phyloP scores from a whole-genome alignment of 176 grass and related monocot species.

The Pontederia paniculata region DNA sequence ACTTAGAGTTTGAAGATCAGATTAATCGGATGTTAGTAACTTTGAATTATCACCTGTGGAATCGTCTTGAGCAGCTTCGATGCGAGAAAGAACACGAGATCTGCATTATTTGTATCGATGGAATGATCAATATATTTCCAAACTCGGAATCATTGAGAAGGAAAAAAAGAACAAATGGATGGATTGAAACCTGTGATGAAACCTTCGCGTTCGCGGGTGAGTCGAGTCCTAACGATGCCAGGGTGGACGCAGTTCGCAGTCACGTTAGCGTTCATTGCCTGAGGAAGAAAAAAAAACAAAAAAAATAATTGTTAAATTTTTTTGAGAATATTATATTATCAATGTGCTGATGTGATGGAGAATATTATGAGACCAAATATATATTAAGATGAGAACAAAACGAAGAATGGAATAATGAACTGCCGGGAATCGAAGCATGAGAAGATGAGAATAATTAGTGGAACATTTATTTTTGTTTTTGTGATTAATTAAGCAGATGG shows the following conservation, averaged over 20 bases:
- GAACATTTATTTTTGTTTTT: too few species aligned
- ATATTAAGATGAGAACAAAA: background rate
- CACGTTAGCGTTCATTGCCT: constrained; percentile 68
- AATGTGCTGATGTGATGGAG: background rate
- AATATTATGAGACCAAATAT: background rate
- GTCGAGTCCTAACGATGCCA: constrained; percentile 80
- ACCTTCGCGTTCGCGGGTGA: constrained; percentile 85
- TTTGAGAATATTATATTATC: too few species aligned
- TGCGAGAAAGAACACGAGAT: constrained; percentile 78
- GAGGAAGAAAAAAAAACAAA: background rate
- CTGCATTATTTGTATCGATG: constrained; percentile 17
- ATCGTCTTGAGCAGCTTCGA: constrained; percentile 92
- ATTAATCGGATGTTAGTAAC: too few species aligned
- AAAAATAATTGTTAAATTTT: background rate
- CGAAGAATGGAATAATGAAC: background rate
- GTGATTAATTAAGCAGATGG: background rate
- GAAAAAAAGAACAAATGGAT: background rate
- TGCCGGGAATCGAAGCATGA: too few species aligned
- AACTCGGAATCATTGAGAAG: too few species aligned
- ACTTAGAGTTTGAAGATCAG: too few species aligned
- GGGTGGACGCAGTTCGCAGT: constrained; percentile 91
- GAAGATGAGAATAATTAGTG: too few species aligned
- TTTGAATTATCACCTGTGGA: too few species aligned
- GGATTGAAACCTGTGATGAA: constrained; percentile 41
- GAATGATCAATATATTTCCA: background rate